phyloP scores from a whole-genome alignment of 148 eudicot genomes.

The Arbutus unedo region DNA sequence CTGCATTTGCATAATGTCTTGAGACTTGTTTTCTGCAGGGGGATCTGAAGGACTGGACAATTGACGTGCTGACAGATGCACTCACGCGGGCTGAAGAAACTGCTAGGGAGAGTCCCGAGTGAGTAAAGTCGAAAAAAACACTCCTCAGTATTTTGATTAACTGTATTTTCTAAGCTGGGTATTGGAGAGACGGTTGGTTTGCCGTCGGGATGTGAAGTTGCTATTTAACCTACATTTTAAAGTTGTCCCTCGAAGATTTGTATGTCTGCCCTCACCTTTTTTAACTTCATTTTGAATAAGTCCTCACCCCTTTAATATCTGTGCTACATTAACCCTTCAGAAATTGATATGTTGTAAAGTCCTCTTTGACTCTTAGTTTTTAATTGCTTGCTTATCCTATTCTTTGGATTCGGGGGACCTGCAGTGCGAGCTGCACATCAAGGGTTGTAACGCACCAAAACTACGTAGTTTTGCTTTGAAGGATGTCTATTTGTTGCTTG shows the following conservation, averaged over 20 bases:
- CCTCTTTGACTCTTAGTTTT: neutral
- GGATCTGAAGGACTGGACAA: conserved; percentile 49
- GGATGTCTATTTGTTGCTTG: neutral
- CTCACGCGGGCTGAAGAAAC: conserved; percentile 48
- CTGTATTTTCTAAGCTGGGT: no score
- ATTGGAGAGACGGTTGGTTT: neutral
- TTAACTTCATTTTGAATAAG: neutral
- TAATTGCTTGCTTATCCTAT: neutral
- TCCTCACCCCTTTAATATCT: neutral
- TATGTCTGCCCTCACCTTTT: neutral
- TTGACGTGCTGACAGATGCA: conserved; percentile 49
- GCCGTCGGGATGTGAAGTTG: neutral
- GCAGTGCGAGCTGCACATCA: no score
- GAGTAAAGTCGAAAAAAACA: neutral
- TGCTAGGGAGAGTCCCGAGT: conserved; percentile 26
- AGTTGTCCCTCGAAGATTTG: neutral
- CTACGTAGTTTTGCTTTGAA: neutral
- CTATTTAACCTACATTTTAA: neutral
- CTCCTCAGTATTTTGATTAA: no score
- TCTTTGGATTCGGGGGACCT: neutral
- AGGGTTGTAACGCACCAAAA: no score
- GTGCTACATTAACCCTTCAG: neutral
- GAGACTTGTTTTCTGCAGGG: conserved; percentile 27
- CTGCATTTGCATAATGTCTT: no score
- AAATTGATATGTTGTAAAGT: neutral